phyloP scores from a whole-genome alignment of 164 flowering plant genomes.

The Amborella trichopoda region DNA sequence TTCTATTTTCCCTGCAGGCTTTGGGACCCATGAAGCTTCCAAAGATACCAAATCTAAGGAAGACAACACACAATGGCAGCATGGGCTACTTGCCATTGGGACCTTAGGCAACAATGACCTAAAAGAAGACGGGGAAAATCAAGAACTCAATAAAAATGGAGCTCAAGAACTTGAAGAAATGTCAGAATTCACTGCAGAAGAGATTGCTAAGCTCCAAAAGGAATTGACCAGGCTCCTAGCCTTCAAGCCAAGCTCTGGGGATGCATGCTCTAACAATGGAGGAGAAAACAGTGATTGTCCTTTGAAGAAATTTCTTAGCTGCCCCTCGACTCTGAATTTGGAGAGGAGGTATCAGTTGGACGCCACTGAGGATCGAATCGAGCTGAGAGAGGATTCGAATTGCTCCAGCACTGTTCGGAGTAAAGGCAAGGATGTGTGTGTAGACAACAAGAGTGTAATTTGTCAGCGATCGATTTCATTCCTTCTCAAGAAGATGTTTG shows the following conservation, averaged over 20 bases:
- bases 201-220: slow-evolving; percentile 52
- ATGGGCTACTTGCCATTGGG: slow-evolving; percentile 70
- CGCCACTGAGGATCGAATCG: not conserved
- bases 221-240: slow-evolving; percentile 42
- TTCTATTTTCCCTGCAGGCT: too few relatives aligned
- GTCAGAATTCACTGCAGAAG: slow-evolving; percentile 67
- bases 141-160: slow-evolving; percentile 13
- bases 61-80: too few relatives aligned
- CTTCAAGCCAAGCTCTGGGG: slow-evolving; percentile 28
- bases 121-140: slow-evolving; percentile 15
- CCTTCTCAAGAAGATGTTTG: slow-evolving; percentile 68
- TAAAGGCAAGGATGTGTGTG: slow-evolving; percentile 46
- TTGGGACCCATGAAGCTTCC: too few relatives aligned
- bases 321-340: slow-evolving; percentile 85
- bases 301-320: slow-evolving; percentile 71
- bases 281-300: slow-evolving; percentile 36
- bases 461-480: slow-evolving; percentile 53
- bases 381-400: slow-evolving; percentile 2
- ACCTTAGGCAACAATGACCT: slow-evolving; percentile 57
- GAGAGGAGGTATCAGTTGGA: slow-evolving; percentile 25
- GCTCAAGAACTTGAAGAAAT: slow-evolving; percentile 33
- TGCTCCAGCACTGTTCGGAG: slow-evolving; percentile 47
- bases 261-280: not conserved
- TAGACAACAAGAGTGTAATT: slow-evolving; percentile 33
- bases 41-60: too few relatives aligned